Evolutionary conservation across 192 early-diverging fungal species (phyloP).

Genomic region (Backusella australiensis): DNA sequence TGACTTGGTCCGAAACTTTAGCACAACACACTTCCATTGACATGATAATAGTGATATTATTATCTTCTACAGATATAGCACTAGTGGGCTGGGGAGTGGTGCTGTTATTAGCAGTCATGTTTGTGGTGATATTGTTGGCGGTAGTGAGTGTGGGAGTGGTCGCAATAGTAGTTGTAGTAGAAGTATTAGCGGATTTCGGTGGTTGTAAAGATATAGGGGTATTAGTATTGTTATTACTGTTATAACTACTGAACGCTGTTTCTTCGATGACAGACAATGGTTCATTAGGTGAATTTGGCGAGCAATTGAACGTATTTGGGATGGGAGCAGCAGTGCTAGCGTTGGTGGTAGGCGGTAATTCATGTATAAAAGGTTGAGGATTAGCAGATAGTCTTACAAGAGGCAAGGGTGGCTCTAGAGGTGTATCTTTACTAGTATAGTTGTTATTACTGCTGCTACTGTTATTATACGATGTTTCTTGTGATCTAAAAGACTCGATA

Average conservation of each 20-base stretch:
- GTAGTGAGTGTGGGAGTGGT: slow-evolving; percentile 9
- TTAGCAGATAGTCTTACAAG: neutral
- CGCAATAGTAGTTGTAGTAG: neutral
- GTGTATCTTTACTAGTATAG: neutral
- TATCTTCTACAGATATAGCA: slow-evolving; percentile 26
- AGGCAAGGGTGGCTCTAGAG: neutral
- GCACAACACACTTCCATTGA: slow-evolving; percentile 54
- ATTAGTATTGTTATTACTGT: neutral
- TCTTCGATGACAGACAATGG: neutral
- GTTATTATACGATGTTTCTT: neutral
- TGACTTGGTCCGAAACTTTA: slow-evolving; percentile 49
- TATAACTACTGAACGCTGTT: too few relatives aligned
- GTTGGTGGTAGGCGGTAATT: neutral
- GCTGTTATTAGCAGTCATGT: neutral
- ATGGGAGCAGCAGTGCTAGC: neutral
- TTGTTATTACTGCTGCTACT: neutral
- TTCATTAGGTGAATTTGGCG: neutral
- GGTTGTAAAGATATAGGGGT: slow-evolving; percentile 1
- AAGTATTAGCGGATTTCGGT: neutral
- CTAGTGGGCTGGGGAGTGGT: neutral
- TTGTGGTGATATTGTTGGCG: neutral
- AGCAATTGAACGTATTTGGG: neutral
- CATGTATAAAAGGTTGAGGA: neutral
- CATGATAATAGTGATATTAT: slow-evolving; percentile 38
- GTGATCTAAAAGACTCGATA: slow-evolving; percentile 12